Conservation (phyloP, 805 yeast genomes). For the Saccharomyces jurei region DNA sequence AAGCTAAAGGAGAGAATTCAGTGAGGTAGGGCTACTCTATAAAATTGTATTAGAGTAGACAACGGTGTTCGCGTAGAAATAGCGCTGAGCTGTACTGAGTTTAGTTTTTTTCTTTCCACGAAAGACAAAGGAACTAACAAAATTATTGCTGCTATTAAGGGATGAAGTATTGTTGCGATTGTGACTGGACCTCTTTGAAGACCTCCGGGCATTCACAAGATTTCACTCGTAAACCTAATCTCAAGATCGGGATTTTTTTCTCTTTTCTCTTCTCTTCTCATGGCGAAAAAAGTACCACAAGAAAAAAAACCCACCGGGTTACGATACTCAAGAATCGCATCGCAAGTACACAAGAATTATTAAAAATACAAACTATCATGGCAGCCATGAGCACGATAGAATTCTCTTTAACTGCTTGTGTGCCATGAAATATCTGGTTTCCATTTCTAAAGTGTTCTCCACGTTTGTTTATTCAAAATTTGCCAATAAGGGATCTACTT, state of each 20-base stretch:
- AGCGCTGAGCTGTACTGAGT: not conserved
- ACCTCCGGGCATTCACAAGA: not conserved
- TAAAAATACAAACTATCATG: not conserved
- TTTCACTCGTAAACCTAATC: not conserved
- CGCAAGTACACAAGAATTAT: not conserved
- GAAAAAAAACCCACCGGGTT: not conserved
- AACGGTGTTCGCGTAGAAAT: not conserved
- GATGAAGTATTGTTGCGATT: not conserved
- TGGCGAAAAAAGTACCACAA: not conserved
- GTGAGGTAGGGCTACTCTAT: not conserved
- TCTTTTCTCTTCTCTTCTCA: not conserved
- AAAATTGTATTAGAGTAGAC: not conserved
- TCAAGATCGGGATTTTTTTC: not conserved
- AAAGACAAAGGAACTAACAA: not conserved
- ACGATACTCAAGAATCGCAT: not conserved
- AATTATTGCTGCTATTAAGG: not conserved
- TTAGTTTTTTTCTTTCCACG: not conserved
- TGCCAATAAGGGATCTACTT: not conserved
- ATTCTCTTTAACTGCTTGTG: not conserved
- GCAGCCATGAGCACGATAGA: not conserved
- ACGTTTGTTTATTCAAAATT: not conserved
- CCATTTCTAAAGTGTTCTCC: not conserved
- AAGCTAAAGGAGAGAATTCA: not conserved
- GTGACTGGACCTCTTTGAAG: not conserved
- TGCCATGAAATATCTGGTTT: not conserved